Percentiles rank a stretch among this genome's conserved stretches.
These are phyloP conservation scores for Pleurotus sapidus DNA, from an alignment of 768 basidiomycete species.

Conservation along the genomic window DNA sequence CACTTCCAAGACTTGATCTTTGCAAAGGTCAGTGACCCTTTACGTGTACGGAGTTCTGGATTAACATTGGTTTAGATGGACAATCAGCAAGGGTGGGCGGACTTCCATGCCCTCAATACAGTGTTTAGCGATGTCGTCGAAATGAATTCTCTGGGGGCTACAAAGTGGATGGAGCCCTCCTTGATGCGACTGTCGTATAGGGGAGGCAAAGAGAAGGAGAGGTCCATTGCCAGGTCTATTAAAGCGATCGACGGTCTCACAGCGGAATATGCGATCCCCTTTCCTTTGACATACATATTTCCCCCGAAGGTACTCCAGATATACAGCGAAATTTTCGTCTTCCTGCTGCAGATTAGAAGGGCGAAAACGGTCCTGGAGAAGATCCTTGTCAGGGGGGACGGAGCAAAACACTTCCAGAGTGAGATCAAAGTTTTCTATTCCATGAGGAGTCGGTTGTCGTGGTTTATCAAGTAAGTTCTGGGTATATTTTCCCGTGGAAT, in stretches of 20 bases:
- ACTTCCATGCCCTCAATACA: slow-evolving; percentile 83
- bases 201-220: slow-evolving; percentile 43
- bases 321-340: slow-evolving; percentile 68
- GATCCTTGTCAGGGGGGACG: slow-evolving; percentile 60
- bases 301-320: slow-evolving; percentile 49
- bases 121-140: slow-evolving; percentile 69
- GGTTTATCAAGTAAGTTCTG: slow-evolving; percentile 79
- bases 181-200: slow-evolving; percentile 73
- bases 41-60: background rate
- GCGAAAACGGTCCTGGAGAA: slow-evolving; percentile 71
- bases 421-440: slow-evolving; percentile 74
- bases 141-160: slow-evolving; percentile 28
- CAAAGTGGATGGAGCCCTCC: slow-evolving; percentile 60
- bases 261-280: slow-evolving; percentile 80
- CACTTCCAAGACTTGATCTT: slow-evolving; percentile 75
- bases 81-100: slow-evolving; percentile 64
- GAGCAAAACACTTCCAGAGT: slow-evolving; percentile 27
- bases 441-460: slow-evolving; percentile 72
- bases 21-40: slow-evolving; percentile 48
- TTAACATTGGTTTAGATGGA: slow-evolving; percentile 58
- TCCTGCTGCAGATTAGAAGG: slow-evolving; percentile 70
- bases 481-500: background rate
- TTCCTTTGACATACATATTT: slow-evolving; percentile 79
- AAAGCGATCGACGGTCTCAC: slow-evolving; percentile 62
- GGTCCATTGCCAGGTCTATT: slow-evolving; percentile 50